Conservation (phyloP, 257 asterid species). For the Sherardia arvensis region DNA sequence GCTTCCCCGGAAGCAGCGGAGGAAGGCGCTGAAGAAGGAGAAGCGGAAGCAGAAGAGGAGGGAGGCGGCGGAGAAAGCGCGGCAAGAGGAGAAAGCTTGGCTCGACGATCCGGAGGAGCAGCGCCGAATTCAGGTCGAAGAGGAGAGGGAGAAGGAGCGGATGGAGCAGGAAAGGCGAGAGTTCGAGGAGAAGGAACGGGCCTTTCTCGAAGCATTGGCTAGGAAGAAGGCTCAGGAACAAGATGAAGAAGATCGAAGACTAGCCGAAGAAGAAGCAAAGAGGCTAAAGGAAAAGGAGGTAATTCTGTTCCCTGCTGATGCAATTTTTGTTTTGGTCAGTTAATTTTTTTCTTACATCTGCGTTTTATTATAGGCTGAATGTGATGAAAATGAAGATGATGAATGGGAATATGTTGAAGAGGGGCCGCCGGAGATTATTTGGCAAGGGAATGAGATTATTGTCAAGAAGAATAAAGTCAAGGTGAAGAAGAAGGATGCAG, state of each 20-base stretch:
- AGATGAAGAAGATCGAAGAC: conserved; percentile 45
- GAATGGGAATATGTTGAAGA: conserved; percentile 90
- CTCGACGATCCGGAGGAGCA: conserved; percentile 71
- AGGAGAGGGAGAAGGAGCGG: conserved; percentile 64
- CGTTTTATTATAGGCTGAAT: conserved; percentile 35
- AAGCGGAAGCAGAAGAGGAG: conserved; percentile 79
- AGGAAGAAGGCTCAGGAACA: conserved; percentile 40
- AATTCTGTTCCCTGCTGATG: too few species aligned
- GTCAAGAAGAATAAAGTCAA: conserved; percentile 78
- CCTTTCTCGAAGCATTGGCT: conserved; percentile 62
- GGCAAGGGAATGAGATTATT: conserved; percentile 96
- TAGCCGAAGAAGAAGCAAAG: conserved; percentile 34
- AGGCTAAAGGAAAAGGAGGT: conserved; percentile 43
- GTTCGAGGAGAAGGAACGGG: conserved; percentile 78
- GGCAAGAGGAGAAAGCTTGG: conserved; percentile 58
- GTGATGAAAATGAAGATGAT: conserved; percentile 44
- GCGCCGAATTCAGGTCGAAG: conserved; percentile 54
- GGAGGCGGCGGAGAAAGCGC: conserved; percentile 67
- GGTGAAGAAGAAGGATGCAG: conserved; percentile 57
- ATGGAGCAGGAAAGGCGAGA: conserved; percentile 51
- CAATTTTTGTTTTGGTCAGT: too few species aligned
- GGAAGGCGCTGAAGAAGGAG: conserved; percentile 78
- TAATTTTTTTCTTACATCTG: neutral
- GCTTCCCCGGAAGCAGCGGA: conserved; percentile 50
- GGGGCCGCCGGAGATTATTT: conserved; percentile 93